phyloP scores from a whole-genome alignment of 208 protist genomes.

The Leptomonas seymouri region DNA sequence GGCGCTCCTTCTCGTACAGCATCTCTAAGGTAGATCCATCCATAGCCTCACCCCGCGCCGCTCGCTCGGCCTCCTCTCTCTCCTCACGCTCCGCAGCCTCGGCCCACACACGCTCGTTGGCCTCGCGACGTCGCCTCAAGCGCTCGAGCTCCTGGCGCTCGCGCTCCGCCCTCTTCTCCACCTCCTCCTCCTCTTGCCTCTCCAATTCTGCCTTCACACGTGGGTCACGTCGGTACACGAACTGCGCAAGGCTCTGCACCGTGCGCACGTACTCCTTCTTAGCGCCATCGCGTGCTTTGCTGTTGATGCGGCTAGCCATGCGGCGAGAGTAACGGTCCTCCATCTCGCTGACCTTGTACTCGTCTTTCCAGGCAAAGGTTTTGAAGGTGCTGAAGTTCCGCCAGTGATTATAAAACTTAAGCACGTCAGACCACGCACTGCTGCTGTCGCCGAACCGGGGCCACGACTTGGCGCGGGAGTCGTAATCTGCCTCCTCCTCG shows the following conservation, averaged over 20 bases:
- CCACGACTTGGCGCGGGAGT: slow-evolving; percentile 55
- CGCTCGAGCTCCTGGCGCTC: slow-evolving; percentile 62
- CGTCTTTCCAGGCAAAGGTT: slow-evolving; percentile 90
- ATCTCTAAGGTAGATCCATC: slow-evolving; percentile 82
- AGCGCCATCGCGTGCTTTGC: slow-evolving; percentile 72
- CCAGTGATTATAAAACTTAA: slow-evolving; percentile 85
- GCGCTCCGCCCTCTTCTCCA: slow-evolving; percentile 53
- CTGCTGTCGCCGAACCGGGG: slow-evolving; percentile 78
- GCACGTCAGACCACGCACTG: slow-evolving; percentile 57
- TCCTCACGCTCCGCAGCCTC: slow-evolving; percentile 86
- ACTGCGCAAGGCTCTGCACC: slow-evolving; percentile 73
- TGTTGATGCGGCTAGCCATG: slow-evolving; percentile 86
- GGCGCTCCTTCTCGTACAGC: slow-evolving; percentile 85
- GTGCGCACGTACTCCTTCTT: slow-evolving; percentile 90
- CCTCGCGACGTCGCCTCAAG: slow-evolving; percentile 61
- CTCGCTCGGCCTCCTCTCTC: slow-evolving; percentile 67
- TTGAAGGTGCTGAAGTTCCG: slow-evolving; percentile 88
- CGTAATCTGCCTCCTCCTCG: slow-evolving; percentile 74
- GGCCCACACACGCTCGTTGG: slow-evolving; percentile 80
- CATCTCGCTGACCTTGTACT: slow-evolving; percentile 93
- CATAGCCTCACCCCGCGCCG: slow-evolving; percentile 70
- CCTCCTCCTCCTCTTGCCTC: slow-evolving; percentile 64
- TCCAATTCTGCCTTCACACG: slow-evolving; percentile 72
- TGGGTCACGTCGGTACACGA: slow-evolving; percentile 88
- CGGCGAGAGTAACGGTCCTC: slow-evolving; percentile 86